Evolutionary conservation across 495 filamentous ascomycete species (phyloP), one percentile per base, ranked within the genome.

Genomic region (Xylaria grammica): DNA sequence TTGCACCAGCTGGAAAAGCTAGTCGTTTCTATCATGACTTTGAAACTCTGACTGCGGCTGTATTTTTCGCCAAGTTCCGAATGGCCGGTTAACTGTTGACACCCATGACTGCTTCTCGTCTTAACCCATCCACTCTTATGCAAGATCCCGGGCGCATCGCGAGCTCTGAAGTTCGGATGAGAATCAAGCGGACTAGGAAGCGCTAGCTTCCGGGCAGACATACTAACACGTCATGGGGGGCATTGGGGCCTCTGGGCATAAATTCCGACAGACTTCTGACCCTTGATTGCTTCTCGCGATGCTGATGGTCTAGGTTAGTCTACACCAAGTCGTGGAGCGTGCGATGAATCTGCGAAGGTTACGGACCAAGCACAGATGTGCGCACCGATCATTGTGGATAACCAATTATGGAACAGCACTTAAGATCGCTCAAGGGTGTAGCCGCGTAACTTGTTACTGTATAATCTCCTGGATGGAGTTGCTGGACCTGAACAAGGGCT

Each of bases 31-130:
- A 63, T 56, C 71, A 55, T 42, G 62, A 65, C 19, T 48, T 53
- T 4, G 58, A 55, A 61, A 62, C 60, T 63, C 66, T 63, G 62
- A 64, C 56, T 50, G 55, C 68, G 29, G 55, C 60, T 66, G 65
- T 59, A 68, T 68, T 22, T 51, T 32, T 51, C 46, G 48, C 24
- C 46, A 51, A 61, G 63, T 65, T 67, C 69, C 71, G 68, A 65
- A 67, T 55, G 55, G 45, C 62, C 55, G 69, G 71, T 69, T 62
- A 63, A 65, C 67, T 53, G 70, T 66, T 65, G 20, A 51, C 57
- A 64, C 60, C 49, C 57, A 52, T 61, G 22, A 51, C 26, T 49
- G 36, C 59, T 54, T 59, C 11, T 65, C 44, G 30, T 65, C 60
- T 63, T 36, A 51, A 48, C 36, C n/a, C 60, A 51, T 15, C 30